Conservation (phyloP, 768 basidiomycete genomes). For the Trametes maxima region DNA sequence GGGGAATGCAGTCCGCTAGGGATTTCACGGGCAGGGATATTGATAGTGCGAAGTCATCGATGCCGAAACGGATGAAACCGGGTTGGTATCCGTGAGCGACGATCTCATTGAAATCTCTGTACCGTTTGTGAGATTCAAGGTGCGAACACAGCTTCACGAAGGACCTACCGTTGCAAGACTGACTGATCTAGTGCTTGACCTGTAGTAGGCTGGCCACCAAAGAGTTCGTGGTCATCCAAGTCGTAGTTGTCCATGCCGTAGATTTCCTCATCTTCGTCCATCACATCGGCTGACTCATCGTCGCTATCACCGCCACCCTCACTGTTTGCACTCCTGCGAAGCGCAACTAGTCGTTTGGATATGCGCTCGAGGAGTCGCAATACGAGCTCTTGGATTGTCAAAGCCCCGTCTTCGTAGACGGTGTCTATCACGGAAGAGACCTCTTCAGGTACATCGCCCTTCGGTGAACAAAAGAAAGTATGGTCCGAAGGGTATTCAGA, state of each 20-base stretch:
- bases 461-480: constrained; percentile 56
- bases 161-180: constrained; percentile 28
- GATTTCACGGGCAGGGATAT: constrained; percentile 58
- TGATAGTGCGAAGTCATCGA: constrained; percentile 55
- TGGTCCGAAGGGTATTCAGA: constrained; percentile 68
- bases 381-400: constrained; percentile 49
- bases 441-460: constrained; percentile 46
- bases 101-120: constrained; percentile 62
- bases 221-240: constrained; percentile 1
- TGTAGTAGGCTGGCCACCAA: not conserved
- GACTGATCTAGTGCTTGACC: constrained; percentile 13
- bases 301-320: constrained; percentile 35
- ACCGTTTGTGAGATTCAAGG: constrained; percentile 14
- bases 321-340: constrained; percentile 22
- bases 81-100: constrained; percentile 60
- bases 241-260: constrained; percentile 17
- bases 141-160: not conserved
- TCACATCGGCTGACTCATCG: constrained; percentile 40
- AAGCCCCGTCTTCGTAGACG: constrained; percentile 44
- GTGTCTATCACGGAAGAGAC: constrained; percentile 48
- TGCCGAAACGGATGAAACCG: constrained; percentile 54
- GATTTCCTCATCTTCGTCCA: constrained; percentile 39
- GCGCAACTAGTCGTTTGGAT: constrained; percentile 27
- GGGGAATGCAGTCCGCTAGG: constrained; percentile 54
- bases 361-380: constrained; percentile 43